Percentiles rank a stretch among this genome's conserved stretches.
Evolutionary conservation across 345 rosid genomes (phyloP).

Genomic region (Eucalyptus albens): DNA sequence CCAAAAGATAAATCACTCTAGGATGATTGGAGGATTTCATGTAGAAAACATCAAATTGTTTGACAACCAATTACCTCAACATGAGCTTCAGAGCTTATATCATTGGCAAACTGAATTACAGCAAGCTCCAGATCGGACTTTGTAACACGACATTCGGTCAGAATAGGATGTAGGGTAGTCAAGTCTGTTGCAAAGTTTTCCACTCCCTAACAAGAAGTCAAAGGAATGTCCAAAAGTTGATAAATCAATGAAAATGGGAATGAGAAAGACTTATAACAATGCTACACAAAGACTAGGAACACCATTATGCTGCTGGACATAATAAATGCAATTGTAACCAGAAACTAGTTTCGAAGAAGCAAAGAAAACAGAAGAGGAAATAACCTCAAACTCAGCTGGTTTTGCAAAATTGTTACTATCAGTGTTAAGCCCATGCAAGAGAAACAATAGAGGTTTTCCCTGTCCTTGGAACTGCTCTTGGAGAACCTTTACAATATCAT

Average conservation of each 20-base stretch:
- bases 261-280: neutral
- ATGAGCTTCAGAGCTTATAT: constrained; percentile 96
- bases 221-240: neutral
- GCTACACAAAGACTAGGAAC: neutral
- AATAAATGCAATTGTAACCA: neutral
- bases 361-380: neutral
- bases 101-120: constrained; percentile 84
- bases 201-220: constrained; percentile 37
- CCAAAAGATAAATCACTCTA: neutral
- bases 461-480: constrained; percentile 33
- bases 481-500: constrained; percentile 55
- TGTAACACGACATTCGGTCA: constrained; percentile 88
- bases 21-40: neutral
- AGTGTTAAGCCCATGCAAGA: constrained; percentile 78
- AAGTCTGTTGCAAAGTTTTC: constrained; percentile 58
- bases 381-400: constrained; percentile 83
- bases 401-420: constrained; percentile 76
- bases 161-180: constrained; percentile 68
- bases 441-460: constrained; percentile 57
- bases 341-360: neutral
- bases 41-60: neutral
- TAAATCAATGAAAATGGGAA: neutral
- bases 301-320: neutral
- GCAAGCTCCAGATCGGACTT: constrained; percentile 82
- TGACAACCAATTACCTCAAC: constrained; percentile 39